Base-by-base conservation (phyloP, 2,329 filamentous ascomycete species). In the Alternaria incomplexa region DNA sequence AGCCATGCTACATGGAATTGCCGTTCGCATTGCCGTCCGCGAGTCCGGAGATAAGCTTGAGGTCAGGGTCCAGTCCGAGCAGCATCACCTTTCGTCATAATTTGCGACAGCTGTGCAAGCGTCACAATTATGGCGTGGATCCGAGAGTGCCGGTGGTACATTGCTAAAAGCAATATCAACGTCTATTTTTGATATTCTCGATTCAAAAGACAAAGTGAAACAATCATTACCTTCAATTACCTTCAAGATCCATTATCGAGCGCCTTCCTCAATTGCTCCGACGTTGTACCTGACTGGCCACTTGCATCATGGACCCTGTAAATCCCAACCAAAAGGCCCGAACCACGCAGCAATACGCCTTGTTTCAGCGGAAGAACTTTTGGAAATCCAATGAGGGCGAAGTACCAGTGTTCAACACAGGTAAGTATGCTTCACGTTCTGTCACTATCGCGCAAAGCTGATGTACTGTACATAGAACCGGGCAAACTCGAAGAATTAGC, bases 401-500 rank as follows among this genome's bases (percentile, higher is more conserved):
- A 65, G 75, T 79, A 0, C 80, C 83, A 0, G 81, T 81, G 0
- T 88, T 88, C 74, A 86, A 86, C 66, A 88, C 85, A 4, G 79
- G 83, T 82, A 74, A 52, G 60, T 44, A 26, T 52, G 17, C 13
- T 32, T 20, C 20, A 20, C 20, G 20, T 20, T 20, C 20, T 20
- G 20, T 20, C 20, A 20, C 20, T 3, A 20, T 44, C 5, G 15
- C 32, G 40, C 13, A 47, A 51, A 15, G 28, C 44, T 59, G 30
- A 62, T 3, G 45, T 17, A 40, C n/a, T 40, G 20, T 5, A 28
- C 3, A 25, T 57, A 85, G 84, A 89, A 25, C 87, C 88, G 0
- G 84, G 80, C 56, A 85, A 87, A 58, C 82, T 90, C n/a, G 87
- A 90, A 76, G 82, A 85, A 50, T 80, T 84, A 15, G 88, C 88